Percentiles rank a stretch among this genome's conserved stretches.
These are phyloP conservation scores for Sindora glabra DNA, from an alignment of 306 rosid genomes.

Conservation along the genomic window DNA sequence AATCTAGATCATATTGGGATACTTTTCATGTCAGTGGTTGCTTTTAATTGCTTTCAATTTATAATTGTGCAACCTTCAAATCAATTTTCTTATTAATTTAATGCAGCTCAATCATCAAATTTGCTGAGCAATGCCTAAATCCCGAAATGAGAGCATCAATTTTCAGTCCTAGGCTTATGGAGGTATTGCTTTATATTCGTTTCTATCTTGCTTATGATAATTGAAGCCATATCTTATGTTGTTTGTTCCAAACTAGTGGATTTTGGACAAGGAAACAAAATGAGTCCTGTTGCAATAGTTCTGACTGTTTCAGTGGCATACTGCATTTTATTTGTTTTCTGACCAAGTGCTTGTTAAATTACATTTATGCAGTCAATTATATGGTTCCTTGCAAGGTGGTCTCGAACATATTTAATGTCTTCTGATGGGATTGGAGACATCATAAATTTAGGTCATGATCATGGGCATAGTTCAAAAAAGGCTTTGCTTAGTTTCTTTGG, in stretches of 20 bases:
- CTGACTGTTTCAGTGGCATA: too few species aligned
- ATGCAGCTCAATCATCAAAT: constrained; percentile 82
- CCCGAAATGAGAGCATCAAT: constrained; percentile 68
- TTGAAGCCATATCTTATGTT: too few species aligned
- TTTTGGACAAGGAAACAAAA: too few species aligned
- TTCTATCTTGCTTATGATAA: constrained; percentile 21
- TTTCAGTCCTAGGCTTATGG: constrained; percentile 97
- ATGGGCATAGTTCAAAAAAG: constrained; percentile 36
- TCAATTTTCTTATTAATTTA: constrained; percentile 14
- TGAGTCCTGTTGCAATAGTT: not conserved
- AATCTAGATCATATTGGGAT: not conserved
- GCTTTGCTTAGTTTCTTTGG: constrained; percentile 62
- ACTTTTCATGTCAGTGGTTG: not conserved
- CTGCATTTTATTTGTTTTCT: not conserved
- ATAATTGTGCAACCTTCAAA: not conserved
- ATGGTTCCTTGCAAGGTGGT: constrained; percentile 99
- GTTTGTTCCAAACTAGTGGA: too few species aligned
- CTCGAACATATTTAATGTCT: constrained; percentile 72
- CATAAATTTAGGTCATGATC: constrained; percentile 33
- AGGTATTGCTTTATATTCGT: constrained; percentile 44
- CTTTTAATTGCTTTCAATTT: constrained; percentile 4
- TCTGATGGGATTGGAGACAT: constrained; percentile 52
- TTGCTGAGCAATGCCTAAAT: constrained; percentile 76
- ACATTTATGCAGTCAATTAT: constrained; percentile 67
- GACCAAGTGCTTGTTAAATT: constrained; percentile 8